Conservation (phyloP, 2,329 filamentous ascomycete species). For the Lasiodiplodia gonubiensis region DNA sequence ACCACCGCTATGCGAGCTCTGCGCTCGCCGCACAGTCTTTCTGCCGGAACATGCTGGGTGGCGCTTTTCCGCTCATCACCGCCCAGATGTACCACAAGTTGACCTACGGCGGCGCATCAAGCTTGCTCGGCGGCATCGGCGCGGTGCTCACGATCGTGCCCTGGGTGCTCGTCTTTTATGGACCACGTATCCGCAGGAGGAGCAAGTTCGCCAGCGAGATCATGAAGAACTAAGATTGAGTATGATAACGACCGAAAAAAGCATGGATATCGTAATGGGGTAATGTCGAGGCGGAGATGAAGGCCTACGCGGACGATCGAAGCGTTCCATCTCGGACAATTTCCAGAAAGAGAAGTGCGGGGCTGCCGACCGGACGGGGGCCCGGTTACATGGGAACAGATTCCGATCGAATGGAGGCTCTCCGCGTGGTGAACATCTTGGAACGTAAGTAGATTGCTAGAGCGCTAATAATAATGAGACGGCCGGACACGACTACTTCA, state of each 20-base stretch:
- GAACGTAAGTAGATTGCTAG: neutral
- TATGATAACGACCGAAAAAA: neutral
- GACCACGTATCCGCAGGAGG: constrained; percentile 73
- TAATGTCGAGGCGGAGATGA: constrained; percentile 9
- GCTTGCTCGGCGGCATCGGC: constrained; percentile 75
- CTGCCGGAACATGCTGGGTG: constrained; percentile 82
- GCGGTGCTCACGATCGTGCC: constrained; percentile 76
- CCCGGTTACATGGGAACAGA: neutral
- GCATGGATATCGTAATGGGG: neutral
- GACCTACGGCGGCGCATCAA: constrained; percentile 73
- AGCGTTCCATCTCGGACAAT: neutral
- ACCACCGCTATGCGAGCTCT: constrained; percentile 82
- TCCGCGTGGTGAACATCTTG: neutral
- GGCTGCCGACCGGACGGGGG: neutral
- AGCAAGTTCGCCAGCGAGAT: constrained; percentile 72
- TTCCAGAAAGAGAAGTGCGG: neutral
- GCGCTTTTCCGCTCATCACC: constrained; percentile 80
- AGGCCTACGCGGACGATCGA: neutral
- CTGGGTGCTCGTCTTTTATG: constrained; percentile 82
- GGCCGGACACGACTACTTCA: neutral
- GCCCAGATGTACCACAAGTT: constrained; percentile 73
- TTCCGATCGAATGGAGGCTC: neutral
- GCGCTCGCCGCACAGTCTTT: constrained; percentile 86
- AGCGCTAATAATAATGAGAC: neutral
- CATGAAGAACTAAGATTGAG: constrained; percentile 32